phyloP scores from a whole-genome alignment of 1,284 basidiomycete species.

The Leccinum pachyderme region DNA sequence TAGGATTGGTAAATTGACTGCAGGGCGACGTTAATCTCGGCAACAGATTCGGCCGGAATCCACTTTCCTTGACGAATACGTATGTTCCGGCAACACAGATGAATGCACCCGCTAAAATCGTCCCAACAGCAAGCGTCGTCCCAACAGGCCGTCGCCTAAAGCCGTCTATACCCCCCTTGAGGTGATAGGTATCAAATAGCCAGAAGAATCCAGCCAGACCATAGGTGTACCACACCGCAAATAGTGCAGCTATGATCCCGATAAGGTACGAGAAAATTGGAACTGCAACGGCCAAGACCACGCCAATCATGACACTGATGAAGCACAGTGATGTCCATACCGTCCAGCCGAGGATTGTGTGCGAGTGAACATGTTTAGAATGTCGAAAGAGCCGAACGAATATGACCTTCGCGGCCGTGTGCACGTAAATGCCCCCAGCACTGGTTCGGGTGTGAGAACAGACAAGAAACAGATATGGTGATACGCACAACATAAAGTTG shows the following conservation, averaged over 20 bases:
- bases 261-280: conserved; percentile 56
- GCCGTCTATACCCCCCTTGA: conserved; percentile 37
- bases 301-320: conserved; percentile 44
- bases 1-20: conserved; percentile 53
- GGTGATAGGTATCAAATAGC: conserved; percentile 49
- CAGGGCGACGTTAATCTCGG: conserved; percentile 1
- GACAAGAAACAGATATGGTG: background rate
- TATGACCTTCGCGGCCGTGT: conserved; percentile 58
- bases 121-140: conserved; percentile 40
- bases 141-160: conserved; percentile 35
- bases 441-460: conserved; percentile 25
- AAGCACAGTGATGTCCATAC: conserved; percentile 52
- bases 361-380: conserved; percentile 53
- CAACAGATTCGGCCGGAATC: background rate
- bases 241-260: conserved; percentile 52
- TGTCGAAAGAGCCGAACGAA: conserved; percentile 62
- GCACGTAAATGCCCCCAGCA: conserved; percentile 47
- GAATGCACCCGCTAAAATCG: conserved; percentile 49
- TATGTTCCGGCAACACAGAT: conserved; percentile 51
- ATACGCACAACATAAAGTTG: conserved; percentile 50
- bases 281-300: conserved; percentile 54
- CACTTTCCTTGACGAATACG: conserved; percentile 47
- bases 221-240: conserved; percentile 59
- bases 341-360: conserved; percentile 55
- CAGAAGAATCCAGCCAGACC: conserved; percentile 57